Conservation (phyloP, 1,284 basidiomycete genomes). For the Tetrapyrgos nigripes region DNA sequence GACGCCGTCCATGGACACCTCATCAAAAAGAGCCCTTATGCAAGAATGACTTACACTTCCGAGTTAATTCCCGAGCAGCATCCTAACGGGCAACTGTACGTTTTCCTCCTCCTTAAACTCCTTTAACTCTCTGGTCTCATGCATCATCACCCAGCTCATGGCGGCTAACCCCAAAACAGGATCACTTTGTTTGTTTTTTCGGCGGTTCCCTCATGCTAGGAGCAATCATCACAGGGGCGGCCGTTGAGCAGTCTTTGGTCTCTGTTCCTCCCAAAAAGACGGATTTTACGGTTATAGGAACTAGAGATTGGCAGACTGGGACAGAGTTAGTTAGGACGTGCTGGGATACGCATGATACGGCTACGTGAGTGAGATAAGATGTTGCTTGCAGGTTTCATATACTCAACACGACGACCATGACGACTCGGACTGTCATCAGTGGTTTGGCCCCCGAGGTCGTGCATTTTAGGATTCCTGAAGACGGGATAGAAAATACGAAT, state of each 20-base stretch:
- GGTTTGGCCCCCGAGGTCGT: slow-evolving; percentile 72
- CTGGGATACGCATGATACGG: slow-evolving; percentile 16
- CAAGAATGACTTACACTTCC: slow-evolving; percentile 71
- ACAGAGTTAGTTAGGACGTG: slow-evolving; percentile 73
- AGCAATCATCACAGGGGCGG: slow-evolving; percentile 61
- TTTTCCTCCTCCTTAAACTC: neutral
- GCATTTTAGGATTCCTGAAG: slow-evolving; percentile 54
- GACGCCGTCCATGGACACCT: slow-evolving; percentile 76
- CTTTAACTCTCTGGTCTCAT: neutral
- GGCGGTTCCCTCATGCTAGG: slow-evolving; percentile 78
- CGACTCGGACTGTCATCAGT: slow-evolving; percentile 23
- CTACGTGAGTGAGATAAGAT: slow-evolving; percentile 68
- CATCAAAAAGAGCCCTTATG: slow-evolving; percentile 58
- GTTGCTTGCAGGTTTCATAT: slow-evolving; percentile 67
- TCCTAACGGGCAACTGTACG: neutral
- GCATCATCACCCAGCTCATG: slow-evolving; percentile 9
- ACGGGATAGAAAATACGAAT: slow-evolving; percentile 30
- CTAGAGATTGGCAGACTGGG: slow-evolving; percentile 82
- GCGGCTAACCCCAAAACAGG: slow-evolving; percentile 11
- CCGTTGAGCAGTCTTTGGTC: slow-evolving; percentile 42
- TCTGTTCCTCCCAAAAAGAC: slow-evolving; percentile 59
- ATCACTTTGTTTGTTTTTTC: slow-evolving; percentile 61
- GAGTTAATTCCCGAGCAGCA: slow-evolving; percentile 58
- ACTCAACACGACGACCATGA: slow-evolving; percentile 43
- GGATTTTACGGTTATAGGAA: slow-evolving; percentile 58